Base-by-base conservation (phyloP, 805 yeast genomes). In the Lipomyces sp. region DNA sequence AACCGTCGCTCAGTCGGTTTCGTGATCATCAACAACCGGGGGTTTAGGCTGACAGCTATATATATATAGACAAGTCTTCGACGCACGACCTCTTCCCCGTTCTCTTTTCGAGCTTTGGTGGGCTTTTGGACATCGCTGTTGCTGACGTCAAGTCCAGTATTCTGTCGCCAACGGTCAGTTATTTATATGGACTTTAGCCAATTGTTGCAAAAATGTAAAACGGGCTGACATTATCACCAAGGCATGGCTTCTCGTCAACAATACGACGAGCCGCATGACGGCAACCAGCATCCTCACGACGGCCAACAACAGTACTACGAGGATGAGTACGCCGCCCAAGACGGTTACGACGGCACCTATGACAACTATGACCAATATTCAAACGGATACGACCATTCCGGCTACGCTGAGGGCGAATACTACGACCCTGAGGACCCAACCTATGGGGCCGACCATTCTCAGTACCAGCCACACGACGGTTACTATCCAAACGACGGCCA, bases 351-450 rank as follows among this genome's bases (percentile, higher is more conserved):
- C 8, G 64, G 63, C 32, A 61, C 64, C 30, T 64, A 77, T 64
- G 79, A 79, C 65, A 76, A 76, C 64, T 82, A 80, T 69, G 81
- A 78, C 74, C 78, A 80, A 62, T 76, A 83, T 73, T 81, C 80
- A 69, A 76, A 71, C 72, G 61, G 71, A 50, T 75, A 77, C 69
- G 80, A 79, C 60, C 81, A 80, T 48, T 73, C 72, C 64, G 76
- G 79, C 48, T 79, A 80, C 63, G 76, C 75, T 64, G 71, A 71
- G 57, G 77, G 74, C 60, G 81, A 78, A 55, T 77, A 78, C 65
- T 78, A 80, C 66, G 74, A 71, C 39, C 64, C 62, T 55, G 75
- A 75, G 51, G 77, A 71, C 71, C 60, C 73, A 64, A 63, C 45
- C 39, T 65, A 64, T 29, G 62, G 50, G 29, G 68, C 63, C 24